Evolutionary conservation across 257 asterid genomes (phyloP).

Genomic region (Ballota nigra): DNA sequence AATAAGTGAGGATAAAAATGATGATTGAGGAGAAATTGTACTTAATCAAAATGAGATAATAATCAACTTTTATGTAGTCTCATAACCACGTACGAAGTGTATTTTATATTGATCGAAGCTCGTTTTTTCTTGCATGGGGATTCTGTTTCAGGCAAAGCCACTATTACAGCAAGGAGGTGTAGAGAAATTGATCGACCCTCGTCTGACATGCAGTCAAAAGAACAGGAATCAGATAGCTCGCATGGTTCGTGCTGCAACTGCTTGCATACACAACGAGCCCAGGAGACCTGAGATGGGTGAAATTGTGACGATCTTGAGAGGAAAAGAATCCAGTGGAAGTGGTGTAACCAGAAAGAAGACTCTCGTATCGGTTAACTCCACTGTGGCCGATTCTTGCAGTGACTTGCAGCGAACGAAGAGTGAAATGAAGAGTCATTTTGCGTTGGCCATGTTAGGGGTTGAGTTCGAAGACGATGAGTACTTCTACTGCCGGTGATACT

Average conservation of each 20-base stretch:
- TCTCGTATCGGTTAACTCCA: constrained; percentile 25
- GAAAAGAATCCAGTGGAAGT: constrained; percentile 31
- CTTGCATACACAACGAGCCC: constrained; percentile 57
- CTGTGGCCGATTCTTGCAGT: constrained; percentile 30
- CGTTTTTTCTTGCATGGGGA: not conserved
- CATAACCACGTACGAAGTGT: not conserved
- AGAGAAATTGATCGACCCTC: constrained; percentile 56
- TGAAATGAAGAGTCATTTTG: constrained; percentile 78
- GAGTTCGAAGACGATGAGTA: constrained; percentile 70
- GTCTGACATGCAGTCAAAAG: constrained; percentile 33
- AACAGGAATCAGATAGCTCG: constrained; percentile 35
- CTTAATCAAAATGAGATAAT: not conserved
- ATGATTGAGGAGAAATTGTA: not conserved
- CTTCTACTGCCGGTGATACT: constrained; percentile 47
- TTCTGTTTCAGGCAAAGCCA: constrained; percentile 57
- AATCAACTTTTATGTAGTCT: not conserved
- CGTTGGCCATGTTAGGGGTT: constrained; percentile 91
- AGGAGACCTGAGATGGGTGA: constrained; percentile 63
- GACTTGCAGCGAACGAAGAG: constrained; percentile 59
- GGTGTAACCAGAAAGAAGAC: constrained; percentile 38
- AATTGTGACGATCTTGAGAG: constrained; percentile 51
- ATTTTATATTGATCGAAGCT: not conserved
- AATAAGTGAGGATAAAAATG: not conserved
- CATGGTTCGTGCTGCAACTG: constrained; percentile 67
- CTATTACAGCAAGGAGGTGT: constrained; percentile 53